Conservation (phyloP, 2,329 filamentous ascomycete species). For the Cucurbitaria berberidis region DNA sequence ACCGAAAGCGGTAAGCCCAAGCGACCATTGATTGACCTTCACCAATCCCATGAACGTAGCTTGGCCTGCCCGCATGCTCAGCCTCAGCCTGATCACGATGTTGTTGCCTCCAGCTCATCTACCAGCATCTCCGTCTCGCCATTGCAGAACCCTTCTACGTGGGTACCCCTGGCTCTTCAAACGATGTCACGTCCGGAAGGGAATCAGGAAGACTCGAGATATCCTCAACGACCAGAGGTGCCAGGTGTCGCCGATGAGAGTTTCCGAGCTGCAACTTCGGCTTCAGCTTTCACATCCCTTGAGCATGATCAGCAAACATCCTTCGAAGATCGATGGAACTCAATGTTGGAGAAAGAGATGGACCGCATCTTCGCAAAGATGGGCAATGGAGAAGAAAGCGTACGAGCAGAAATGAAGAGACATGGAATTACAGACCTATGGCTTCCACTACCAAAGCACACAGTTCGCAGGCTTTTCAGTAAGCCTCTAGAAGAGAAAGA, state of each 20-base stretch:
- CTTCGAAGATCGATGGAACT: neutral
- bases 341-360: neutral
- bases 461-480: conserved; percentile 5
- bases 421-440: conserved; percentile 14
- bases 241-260: too few species aligned
- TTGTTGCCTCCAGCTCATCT: neutral
- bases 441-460: conserved; percentile 17
- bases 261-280: too few species aligned
- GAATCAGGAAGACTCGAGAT: too few species aligned
- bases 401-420: neutral
- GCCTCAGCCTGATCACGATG: neutral
- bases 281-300: too few species aligned
- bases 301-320: too few species aligned
- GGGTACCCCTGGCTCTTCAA: too few species aligned
- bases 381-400: neutral
- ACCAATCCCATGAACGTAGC: neutral
- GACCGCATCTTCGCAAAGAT: neutral
- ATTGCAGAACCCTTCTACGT: neutral
- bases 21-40: neutral
- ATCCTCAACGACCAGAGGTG: too few species aligned
- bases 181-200: too few species aligned
- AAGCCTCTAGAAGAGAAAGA: neutral
- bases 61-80: neutral
- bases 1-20: neutral
- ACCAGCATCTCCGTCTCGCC: too few species aligned